Base-by-base conservation (phyloP, 2,329 filamentous ascomycete species). In the Zalaria obscura region DNA sequence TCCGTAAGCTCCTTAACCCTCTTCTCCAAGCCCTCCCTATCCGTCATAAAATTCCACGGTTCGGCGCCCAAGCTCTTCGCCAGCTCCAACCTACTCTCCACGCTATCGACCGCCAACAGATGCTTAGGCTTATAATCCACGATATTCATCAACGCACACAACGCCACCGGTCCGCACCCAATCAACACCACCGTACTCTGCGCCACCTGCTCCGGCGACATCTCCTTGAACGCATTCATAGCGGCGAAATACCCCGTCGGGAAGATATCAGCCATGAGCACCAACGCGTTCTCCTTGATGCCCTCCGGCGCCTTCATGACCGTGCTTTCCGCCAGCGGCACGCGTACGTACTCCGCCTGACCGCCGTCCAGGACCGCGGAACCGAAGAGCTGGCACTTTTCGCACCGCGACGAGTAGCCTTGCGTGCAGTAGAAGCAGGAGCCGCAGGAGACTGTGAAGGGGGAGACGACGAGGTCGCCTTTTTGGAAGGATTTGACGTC, bases 261-360 rank as follows among this genome's bases (percentile, higher is more conserved):
- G 61, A 91, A 93, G 52, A 94, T 93, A 56, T 94, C 87, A 10
- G 84, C 86, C 87, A 94, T 93, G 26, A 94, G 71, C 5, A 93
- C 77, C 38, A 93, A 69, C 31, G 77, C 77, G 48, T 82, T 73
- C 50, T 89, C 80, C 18, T 80, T 75, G 44, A 93, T 80, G 5
- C 72, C 75, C 2, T 74, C 61, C 0, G 83, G 81, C 0, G 85
- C 80, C 53, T 79, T 80, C 55, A 87, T 72, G n/a, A 80, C 75
- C 1, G 85, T 93, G 31, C 77, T 76, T 54, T 93, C 86, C 7
- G 87, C 87, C 41, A 80, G 66, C 0, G 88, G 88, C 9, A 93
- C 73, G 29, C 85, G 78, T 40, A 88, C 66, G 57, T 70, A 56
- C 38, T 54, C 53, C 27, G 57, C 52, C 35, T 58, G 53, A 35